phyloP scores from a whole-genome alignment of 2,329 filamentous ascomycete genomes.

The Sporothrix brunneoviolacea region DNA sequence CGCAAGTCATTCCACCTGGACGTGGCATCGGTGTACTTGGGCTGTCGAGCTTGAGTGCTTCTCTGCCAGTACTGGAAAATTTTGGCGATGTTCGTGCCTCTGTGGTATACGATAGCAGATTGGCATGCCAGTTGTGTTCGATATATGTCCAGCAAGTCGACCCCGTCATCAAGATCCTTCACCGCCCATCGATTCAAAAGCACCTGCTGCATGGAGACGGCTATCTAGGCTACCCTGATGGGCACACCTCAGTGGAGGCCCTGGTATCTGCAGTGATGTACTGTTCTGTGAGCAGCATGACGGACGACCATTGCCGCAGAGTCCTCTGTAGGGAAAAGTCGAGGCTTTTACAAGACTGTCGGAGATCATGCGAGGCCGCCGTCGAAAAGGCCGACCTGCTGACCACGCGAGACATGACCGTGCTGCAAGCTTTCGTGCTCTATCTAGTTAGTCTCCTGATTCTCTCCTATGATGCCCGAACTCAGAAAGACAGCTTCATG shows the following conservation, averaged over 20 bases:
- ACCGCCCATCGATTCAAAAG: slow-evolving; percentile 18
- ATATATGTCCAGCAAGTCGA: slow-evolving; percentile 22
- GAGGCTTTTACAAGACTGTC: neutral
- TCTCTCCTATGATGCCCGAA: no score
- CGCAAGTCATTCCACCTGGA: neutral
- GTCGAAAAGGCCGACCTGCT: slow-evolving; percentile 21
- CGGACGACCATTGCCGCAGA: slow-evolving; percentile 1
- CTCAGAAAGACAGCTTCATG: no score
- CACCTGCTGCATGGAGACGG: slow-evolving; percentile 19
- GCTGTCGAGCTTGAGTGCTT: no score
- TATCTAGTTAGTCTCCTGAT: no score
- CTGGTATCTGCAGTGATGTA: slow-evolving; percentile 1
- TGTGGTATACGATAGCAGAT: neutral
- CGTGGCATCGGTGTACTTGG: neutral
- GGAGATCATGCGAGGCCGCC: slow-evolving; percentile 18
- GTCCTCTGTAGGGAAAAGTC: neutral
- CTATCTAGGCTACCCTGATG: slow-evolving; percentile 22
- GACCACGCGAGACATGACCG: slow-evolving; percentile 22
- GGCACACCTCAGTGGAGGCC: slow-evolving; percentile 13
- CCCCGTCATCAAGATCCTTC: slow-evolving; percentile 22
- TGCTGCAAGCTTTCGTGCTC: slow-evolving; percentile 26
- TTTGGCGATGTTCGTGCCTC: neutral
- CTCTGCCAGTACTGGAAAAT: no score
- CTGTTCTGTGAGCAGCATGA: slow-evolving; percentile 3
- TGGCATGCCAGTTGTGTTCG: slow-evolving; percentile 14